Base-by-base conservation (phyloP, 371 early-diverging fungal genomes). In the Conidiobolus incongruus region DNA sequence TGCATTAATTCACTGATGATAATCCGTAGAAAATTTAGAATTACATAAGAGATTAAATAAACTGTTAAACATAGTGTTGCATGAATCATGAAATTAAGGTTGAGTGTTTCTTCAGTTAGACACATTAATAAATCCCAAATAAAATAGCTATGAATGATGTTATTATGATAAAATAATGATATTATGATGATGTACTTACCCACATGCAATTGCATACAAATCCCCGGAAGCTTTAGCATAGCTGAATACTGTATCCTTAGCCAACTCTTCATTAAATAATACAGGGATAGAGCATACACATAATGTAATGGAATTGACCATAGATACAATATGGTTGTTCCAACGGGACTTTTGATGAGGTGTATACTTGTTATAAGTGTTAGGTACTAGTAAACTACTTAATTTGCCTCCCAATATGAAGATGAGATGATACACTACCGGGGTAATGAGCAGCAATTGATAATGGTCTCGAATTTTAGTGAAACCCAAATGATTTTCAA, bases 121-220 rank as follows among this genome's bases (percentile, higher is more conserved):
- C 34, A 17, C 15, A 34, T 15, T 34, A 34, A 5, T 13, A 17
- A 15, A 34, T 34, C 34, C 34, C 34, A 34, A 13, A 34, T 15
- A 34, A 34, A 34, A 12, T 34, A 34, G 12, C 34, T 34, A 15
- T 4, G 12, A 15, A 15, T 5, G 5, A 17, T 3, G 17, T 34
- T 17, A 31, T 13, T 34, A 12, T 34, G 3, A 17, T 15, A 34
- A 17, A 4, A 15, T 34, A 17, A 5, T 5, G 15, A 12, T 15
- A 34, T 17, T 34, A 13, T 5, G 3, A 17, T 34, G 12, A 34
- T 15, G 4, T 13, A 43, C 54, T 62, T 72, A 80, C 80, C 89
- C 87, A 51, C 81, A 75, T 29, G 80, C 70, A 22, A 91, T 54
- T 11, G 83, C 75, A 55, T 78, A 79, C 22, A 83, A 77, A 38